A percentile compares a stretch with the other conserved stretches of the same genome.
phyloP scores from a whole-genome alignment of 139 green algal species.

The Picochlorum sp. region DNA sequence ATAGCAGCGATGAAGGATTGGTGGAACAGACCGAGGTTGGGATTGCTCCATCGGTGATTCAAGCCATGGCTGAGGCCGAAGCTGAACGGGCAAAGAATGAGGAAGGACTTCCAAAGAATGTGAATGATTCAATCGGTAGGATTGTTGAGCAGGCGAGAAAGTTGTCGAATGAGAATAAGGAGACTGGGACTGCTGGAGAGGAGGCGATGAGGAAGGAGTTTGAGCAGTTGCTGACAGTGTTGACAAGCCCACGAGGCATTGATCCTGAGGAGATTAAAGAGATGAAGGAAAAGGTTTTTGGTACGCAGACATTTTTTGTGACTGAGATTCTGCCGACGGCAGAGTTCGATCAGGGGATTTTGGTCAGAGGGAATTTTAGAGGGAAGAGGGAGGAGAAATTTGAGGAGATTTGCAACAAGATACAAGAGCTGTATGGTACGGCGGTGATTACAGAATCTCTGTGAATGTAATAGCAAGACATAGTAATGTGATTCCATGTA shows the following conservation, averaged over 20 bases:
- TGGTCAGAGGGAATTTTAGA: conserved; percentile 79
- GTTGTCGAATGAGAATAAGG: conserved; percentile 30
- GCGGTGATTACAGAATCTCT: neutral
- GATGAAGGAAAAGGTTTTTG: conserved; percentile 69
- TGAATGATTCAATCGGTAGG: conserved; percentile 12
- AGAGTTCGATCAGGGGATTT: conserved; percentile 37
- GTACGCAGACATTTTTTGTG: conserved; percentile 68
- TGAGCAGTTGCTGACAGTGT: conserved; percentile 44
- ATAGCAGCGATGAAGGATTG: conserved; percentile 6
- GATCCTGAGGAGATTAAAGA: conserved; percentile 31
- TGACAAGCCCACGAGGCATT: conserved; percentile 15
- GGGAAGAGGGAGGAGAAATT: conserved; percentile 44
- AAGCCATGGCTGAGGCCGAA: conserved; percentile 32
- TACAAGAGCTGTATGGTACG: conserved; percentile 38
- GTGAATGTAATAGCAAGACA: neutral
- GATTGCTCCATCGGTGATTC: conserved; percentile 32
- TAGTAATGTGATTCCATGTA: no score
- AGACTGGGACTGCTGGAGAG: conserved; percentile 10
- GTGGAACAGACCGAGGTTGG: conserved; percentile 1
- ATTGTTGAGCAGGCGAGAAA: conserved; percentile 36
- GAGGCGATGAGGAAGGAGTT: conserved; percentile 56
- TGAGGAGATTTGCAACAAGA: conserved; percentile 26
- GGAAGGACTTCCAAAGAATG: conserved; percentile 6
- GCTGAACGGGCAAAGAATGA: conserved; percentile 17
- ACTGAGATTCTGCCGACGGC: conserved; percentile 51